phyloP scores from a whole-genome alignment of 305 asterid genomes.

The Ilex paraguariensis region DNA sequence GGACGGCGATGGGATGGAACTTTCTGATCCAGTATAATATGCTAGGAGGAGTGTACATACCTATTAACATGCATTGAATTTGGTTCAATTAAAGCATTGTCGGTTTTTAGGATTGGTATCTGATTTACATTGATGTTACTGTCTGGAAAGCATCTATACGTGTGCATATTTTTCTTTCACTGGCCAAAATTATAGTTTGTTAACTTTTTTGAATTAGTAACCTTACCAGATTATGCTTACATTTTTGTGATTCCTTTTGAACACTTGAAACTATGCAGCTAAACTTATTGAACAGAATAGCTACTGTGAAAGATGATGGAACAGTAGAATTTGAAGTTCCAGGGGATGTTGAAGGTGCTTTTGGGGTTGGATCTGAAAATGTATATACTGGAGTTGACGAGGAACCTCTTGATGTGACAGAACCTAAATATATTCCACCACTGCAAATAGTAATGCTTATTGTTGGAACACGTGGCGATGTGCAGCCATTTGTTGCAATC shows the following conservation, averaged over 20 bases:
- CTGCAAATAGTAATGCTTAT: conserved; percentile 89
- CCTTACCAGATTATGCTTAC: too few relatives aligned
- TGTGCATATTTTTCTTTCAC: too few relatives aligned
- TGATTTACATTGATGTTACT: too few relatives aligned
- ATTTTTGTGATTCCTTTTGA: background rate
- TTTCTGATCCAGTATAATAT: too few relatives aligned
- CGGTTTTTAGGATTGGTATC: too few relatives aligned
- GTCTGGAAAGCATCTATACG: too few relatives aligned
- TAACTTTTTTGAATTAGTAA: too few relatives aligned
- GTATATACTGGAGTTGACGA: conserved; percentile 31
- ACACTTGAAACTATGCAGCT: conserved; percentile 39
- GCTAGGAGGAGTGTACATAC: too few relatives aligned
- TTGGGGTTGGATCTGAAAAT: conserved; percentile 42
- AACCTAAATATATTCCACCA: conserved; percentile 47
- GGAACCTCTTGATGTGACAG: conserved; percentile 29
- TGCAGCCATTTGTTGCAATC: conserved; percentile 90
- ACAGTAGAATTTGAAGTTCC: conserved; percentile 85
- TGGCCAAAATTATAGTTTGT: too few relatives aligned
- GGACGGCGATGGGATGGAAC: too few relatives aligned
- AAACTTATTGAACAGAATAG: conserved; percentile 55
- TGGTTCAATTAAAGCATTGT: too few relatives aligned
- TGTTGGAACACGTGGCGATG: conserved; percentile 97
- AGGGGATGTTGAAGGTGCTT: conserved; percentile 40
- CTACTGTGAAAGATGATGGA: conserved; percentile 76
- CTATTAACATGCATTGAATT: too few relatives aligned